Evolutionary conservation across 2,329 filamentous ascomycete genomes (phyloP).

Genomic region (Talaromyces sp.): DNA sequence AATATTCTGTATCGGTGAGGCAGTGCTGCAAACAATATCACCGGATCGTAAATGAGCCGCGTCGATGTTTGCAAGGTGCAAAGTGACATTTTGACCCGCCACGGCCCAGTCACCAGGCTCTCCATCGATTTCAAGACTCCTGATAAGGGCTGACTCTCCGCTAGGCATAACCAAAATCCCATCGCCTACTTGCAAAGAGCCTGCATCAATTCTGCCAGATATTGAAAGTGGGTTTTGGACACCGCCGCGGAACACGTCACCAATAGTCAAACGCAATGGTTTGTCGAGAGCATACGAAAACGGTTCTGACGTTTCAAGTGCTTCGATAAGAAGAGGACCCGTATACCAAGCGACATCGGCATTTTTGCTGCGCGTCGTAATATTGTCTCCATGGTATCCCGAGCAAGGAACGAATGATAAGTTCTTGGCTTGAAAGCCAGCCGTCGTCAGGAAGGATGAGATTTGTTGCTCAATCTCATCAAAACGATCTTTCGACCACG

Average conservation of each 20-base stretch:
- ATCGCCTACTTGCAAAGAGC: slow-evolving; percentile 80
- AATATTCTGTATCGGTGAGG: slow-evolving; percentile 64
- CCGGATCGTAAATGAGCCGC: slow-evolving; percentile 75
- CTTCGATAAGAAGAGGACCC: slow-evolving; percentile 73
- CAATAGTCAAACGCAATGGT: slow-evolving; percentile 79
- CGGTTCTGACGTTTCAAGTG: slow-evolving; percentile 78
- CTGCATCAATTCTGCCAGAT: slow-evolving; percentile 79
- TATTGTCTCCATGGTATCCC: slow-evolving; percentile 83
- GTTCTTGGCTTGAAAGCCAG: slow-evolving; percentile 77
- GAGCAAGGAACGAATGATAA: slow-evolving; percentile 86
- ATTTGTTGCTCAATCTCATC: slow-evolving; percentile 81
- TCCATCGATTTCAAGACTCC: slow-evolving; percentile 72
- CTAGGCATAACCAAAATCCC: slow-evolving; percentile 74
- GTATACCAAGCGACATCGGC: slow-evolving; percentile 69
- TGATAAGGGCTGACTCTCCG: slow-evolving; percentile 74
- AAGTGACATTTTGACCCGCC: slow-evolving; percentile 78
- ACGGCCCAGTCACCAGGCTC: slow-evolving; percentile 81
- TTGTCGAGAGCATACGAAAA: slow-evolving; percentile 67
- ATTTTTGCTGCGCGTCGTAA: slow-evolving; percentile 52
- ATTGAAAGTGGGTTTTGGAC: slow-evolving; percentile 78
- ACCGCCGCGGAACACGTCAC: slow-evolving; percentile 78
- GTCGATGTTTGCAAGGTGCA: slow-evolving; percentile 85
- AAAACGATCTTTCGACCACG: slow-evolving; percentile 79
- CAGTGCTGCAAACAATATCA: slow-evolving; percentile 75
- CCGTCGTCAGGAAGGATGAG: slow-evolving; percentile 72